Percentiles rank a stretch among this genome's conserved stretches.
Evolutionary conservation across 177 flowering plant genomes (phyloP).

Genomic region (Vitis hybrid): DNA sequence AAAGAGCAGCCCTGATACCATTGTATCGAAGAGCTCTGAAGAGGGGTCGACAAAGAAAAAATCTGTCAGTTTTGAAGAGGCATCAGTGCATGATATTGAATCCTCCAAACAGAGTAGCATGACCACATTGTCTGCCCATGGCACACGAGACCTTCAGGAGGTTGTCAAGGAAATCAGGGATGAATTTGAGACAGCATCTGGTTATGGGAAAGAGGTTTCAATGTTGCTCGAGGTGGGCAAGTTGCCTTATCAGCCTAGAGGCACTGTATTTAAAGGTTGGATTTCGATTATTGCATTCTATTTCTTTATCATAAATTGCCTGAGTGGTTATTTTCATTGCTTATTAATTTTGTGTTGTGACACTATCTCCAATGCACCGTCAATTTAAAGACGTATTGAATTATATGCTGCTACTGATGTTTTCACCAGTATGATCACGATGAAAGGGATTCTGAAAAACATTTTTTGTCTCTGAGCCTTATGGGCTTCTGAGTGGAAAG

Average conservation of each 20-base stretch:
- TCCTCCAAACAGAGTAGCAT: slow-evolving; percentile 57
- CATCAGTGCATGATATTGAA: slow-evolving; percentile 39
- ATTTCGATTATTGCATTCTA: not conserved
- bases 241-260: slow-evolving; percentile 61
- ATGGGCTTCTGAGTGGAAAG: no score
- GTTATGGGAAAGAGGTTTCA: slow-evolving; percentile 72
- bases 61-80: slow-evolving; percentile 66
- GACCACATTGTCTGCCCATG: slow-evolving; percentile 47
- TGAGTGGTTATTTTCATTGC: not conserved
- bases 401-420: no score
- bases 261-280: slow-evolving; percentile 50
- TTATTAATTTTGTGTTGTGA: not conserved
- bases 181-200: slow-evolving; percentile 70
- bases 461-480: no score
- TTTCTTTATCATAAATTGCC: not conserved
- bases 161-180: slow-evolving; percentile 69
- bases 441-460: no score
- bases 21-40: slow-evolving; percentile 37
- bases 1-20: slow-evolving; percentile 34
- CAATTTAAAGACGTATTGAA: no score
- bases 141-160: slow-evolving; percentile 65
- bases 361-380: no score
- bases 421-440: no score
- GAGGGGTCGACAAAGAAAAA: slow-evolving; percentile 50
- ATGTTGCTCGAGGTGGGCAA: slow-evolving; percentile 74